A percentile compares a stretch with the other conserved stretches of the same genome.
Conservation (phyloP, 495 filamentous ascomycete genomes). For the Friedmanniomyces simplex region DNA sequence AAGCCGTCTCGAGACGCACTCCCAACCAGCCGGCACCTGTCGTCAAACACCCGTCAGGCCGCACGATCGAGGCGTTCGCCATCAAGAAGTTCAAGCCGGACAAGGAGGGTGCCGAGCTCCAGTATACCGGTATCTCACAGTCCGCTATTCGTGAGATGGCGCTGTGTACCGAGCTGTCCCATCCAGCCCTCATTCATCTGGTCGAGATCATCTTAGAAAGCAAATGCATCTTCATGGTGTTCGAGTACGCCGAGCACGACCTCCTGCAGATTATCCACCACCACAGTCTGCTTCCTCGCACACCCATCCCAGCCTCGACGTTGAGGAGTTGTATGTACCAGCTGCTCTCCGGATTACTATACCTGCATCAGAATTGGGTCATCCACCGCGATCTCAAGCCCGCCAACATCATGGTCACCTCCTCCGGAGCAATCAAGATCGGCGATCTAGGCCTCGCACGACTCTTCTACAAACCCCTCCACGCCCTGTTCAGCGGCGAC, state of each 20-base stretch:
- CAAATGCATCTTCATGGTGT: slow-evolving; percentile 99
- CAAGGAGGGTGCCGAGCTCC: slow-evolving; percentile 83
- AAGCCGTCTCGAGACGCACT: slow-evolving; percentile 63
- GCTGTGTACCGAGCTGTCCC: slow-evolving; percentile 85
- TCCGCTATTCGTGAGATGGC: slow-evolving; percentile 97
- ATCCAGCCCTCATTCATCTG: slow-evolving; percentile 81
- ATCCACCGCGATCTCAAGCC: slow-evolving; percentile 94
- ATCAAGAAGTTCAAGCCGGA: slow-evolving; percentile 84
- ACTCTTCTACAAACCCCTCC: slow-evolving; percentile 85
- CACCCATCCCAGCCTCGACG: slow-evolving; percentile 76
- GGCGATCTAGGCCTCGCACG: slow-evolving; percentile 88
- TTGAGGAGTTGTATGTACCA: slow-evolving; percentile 92
- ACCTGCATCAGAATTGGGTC: slow-evolving; percentile 95
- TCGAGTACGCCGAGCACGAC: slow-evolving; percentile 97
- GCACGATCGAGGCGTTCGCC: slow-evolving; percentile 16
- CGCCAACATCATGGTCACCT: slow-evolving; percentile 98
- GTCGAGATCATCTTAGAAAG: slow-evolving; percentile 96
- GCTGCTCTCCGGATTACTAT: slow-evolving; percentile 84
- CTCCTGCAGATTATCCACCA: slow-evolving; percentile 97
- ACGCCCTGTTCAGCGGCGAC: slow-evolving; percentile 83
- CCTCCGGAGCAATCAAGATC: slow-evolving; percentile 77
- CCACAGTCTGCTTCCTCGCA: slow-evolving; percentile 77
- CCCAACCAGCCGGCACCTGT: not conserved
- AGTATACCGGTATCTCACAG: slow-evolving; percentile 96
- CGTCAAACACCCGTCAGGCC: slow-evolving; percentile 12